phyloP scores from a whole-genome alignment of 441 rosid species.

The Brassica balearica region DNA sequence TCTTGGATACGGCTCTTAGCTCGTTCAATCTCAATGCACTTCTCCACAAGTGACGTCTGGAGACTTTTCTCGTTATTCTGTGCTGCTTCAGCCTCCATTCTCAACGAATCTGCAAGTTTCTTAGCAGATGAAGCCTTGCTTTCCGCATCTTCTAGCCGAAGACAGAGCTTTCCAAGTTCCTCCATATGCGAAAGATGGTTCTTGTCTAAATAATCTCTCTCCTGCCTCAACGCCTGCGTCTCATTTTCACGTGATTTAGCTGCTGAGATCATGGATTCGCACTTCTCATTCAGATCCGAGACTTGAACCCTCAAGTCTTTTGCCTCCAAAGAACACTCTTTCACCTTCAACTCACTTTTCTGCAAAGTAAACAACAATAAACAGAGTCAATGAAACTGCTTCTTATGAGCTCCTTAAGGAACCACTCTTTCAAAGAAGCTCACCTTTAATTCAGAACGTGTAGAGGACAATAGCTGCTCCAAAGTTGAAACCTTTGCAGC shows the following conservation, averaged over 20 bases:
- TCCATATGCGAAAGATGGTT: slow-evolving; percentile 63
- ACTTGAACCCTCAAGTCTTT: slow-evolving; percentile 57
- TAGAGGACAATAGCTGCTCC: slow-evolving; percentile 64
- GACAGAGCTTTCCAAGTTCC: slow-evolving; percentile 67
- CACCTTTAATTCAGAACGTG: slow-evolving; percentile 76
- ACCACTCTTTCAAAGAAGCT: slow-evolving; percentile 19
- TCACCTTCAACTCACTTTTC: slow-evolving; percentile 71
- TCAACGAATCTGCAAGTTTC: slow-evolving; percentile 67
- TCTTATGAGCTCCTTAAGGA: background rate
- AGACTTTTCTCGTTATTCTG: slow-evolving; percentile 67
- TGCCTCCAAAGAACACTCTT: slow-evolving; percentile 60
- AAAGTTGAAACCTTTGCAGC: slow-evolving; percentile 59
- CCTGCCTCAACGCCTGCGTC: slow-evolving; percentile 61
- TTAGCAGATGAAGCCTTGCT: slow-evolving; percentile 66
- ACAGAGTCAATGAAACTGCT: background rate
- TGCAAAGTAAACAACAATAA: slow-evolving; percentile 36
- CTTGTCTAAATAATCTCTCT: slow-evolving; percentile 71
- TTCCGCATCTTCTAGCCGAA: slow-evolving; percentile 63
- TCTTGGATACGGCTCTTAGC: slow-evolving; percentile 36
- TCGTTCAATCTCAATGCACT: slow-evolving; percentile 66
- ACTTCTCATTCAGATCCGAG: slow-evolving; percentile 59
- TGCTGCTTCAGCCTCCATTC: slow-evolving; percentile 67
- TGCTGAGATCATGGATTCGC: slow-evolving; percentile 56
- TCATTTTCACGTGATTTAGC: slow-evolving; percentile 71
- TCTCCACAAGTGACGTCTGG: slow-evolving; percentile 72